Evolutionary conservation across 495 filamentous ascomycete species (phyloP).

Genomic region (Aspergillus steynii): DNA sequence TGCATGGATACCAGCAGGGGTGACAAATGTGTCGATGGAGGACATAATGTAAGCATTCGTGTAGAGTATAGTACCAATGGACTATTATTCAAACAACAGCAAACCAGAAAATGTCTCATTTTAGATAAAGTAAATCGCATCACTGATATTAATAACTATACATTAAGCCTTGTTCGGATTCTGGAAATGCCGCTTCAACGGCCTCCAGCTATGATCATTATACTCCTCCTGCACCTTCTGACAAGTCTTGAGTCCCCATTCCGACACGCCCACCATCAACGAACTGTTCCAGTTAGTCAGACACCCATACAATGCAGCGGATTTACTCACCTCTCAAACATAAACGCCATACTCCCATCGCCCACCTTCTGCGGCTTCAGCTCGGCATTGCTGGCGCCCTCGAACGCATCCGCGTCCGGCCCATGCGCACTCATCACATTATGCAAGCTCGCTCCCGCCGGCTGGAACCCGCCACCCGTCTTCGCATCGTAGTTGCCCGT

Average conservation of each 20-base stretch:
- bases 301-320: neutral
- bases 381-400: conserved; percentile 58
- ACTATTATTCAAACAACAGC: no score
- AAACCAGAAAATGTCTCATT: no score
- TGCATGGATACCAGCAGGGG: no score
- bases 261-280: conserved; percentile 87
- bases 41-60: no score
- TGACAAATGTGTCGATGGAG: neutral
- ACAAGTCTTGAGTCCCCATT: conserved; percentile 85
- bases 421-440: conserved; percentile 67
- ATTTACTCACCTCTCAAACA: conserved; percentile 59
- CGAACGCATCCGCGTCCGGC: conserved; percentile 57
- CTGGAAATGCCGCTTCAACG: conserved; percentile 75
- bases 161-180: conserved; percentile 48
- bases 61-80: no score
- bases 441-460: conserved; percentile 61
- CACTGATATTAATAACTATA: neutral
- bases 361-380: conserved; percentile 61
- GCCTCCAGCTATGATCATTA: conserved; percentile 82
- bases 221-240: conserved; percentile 83
- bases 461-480: conserved; percentile 62
- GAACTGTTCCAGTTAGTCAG: conserved; percentile 52
- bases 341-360: conserved; percentile 65
- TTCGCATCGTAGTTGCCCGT: conserved; percentile 69
- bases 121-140: neutral